Base-by-base conservation (phyloP, 306 rosid genomes). In the Vigna hirtella region DNA sequence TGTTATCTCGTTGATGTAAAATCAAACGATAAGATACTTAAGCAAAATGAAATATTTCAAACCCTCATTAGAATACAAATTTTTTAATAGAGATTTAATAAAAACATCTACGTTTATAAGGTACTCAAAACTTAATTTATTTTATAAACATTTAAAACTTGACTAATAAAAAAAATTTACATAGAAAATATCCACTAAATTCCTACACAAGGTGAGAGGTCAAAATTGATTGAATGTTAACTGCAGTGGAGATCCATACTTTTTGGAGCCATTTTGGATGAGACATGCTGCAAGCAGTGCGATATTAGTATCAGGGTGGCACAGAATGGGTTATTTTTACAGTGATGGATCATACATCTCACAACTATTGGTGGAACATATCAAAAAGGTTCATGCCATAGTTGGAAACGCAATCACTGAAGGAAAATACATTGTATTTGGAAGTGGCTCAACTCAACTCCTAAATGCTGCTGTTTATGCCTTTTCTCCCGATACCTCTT, bases 251-350 rank as follows among this genome's bases (percentile, higher is more conserved):
- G 85, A 85, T 71, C 91, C 89, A 49, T 77, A 18, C 26, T 88
- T 88, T 78, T 61, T 88, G 73, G 87, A 88, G 70, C 91, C 91
- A 5, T 88, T 80, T 53, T 87, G 89, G 91, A 81, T 28, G 84
- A 10, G 36, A 34, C 79, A 75, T 70, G 78, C 89, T 47, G 79
- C 62, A 24, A 49, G 76, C 2, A 88, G 89, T 55, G 89, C 83
- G 1, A 7, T 85, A 48, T 10, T 83, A 49, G 81, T 83, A 26
- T 77, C 81, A 24, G 81, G 81, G 20, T 77, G 74, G 74, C 74
- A 77, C 49, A 74, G 91, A 70, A 85, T 88, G 91, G 68, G 87
- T 2, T 88, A 88, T 28, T 0, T 5, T 2, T 83, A 64, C 22
- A 17, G 71, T 30, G 81, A 83, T 72, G 15, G 38, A 0, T 26